These are phyloP conservation scores for Vigna angularis DNA, from an alignment of 306 rosid genomes.

Conservation along the genomic window DNA sequence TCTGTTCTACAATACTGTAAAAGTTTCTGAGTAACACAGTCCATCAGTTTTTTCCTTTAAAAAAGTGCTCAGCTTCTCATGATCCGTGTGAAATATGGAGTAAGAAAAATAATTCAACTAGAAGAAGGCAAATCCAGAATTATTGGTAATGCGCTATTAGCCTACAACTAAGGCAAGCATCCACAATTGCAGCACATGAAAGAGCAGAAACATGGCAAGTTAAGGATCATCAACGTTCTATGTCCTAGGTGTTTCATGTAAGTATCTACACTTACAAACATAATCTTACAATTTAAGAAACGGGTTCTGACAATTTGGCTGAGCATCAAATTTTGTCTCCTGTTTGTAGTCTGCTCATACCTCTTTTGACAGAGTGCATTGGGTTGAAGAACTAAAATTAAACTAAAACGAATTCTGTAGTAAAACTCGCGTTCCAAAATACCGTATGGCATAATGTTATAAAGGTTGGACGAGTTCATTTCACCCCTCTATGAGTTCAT, in stretches of 20 bases:
- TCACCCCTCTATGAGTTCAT: too few species aligned
- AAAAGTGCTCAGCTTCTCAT: background rate
- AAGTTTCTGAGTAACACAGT: background rate
- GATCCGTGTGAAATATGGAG: conserved; percentile 22
- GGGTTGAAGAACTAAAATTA: conserved; percentile 27
- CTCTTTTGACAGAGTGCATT: background rate
- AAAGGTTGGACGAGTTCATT: background rate
- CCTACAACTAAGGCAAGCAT: conserved; percentile 47
- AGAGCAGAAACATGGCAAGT: conserved; percentile 44
- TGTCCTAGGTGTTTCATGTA: conserved; percentile 24
- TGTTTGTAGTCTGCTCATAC: conserved; percentile 13
- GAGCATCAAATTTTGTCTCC: conserved; percentile 49
- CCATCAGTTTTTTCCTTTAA: background rate
- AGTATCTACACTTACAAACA: conserved; percentile 26
- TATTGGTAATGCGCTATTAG: conserved; percentile 33
- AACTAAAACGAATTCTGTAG: conserved; percentile 17
- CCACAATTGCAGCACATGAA: conserved; percentile 36
- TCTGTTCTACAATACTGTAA: background rate
- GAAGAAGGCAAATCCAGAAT: conserved; percentile 9
- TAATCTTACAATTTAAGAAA: conserved; percentile 45
- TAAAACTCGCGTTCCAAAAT: background rate
- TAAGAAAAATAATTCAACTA: conserved; percentile 18
- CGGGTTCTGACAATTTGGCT: conserved; percentile 44
- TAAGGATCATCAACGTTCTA: conserved; percentile 47
- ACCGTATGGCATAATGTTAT: background rate